Conservation (phyloP, 2,329 filamentous ascomycete genomes). For the Pyricularia pennisetigena region DNA sequence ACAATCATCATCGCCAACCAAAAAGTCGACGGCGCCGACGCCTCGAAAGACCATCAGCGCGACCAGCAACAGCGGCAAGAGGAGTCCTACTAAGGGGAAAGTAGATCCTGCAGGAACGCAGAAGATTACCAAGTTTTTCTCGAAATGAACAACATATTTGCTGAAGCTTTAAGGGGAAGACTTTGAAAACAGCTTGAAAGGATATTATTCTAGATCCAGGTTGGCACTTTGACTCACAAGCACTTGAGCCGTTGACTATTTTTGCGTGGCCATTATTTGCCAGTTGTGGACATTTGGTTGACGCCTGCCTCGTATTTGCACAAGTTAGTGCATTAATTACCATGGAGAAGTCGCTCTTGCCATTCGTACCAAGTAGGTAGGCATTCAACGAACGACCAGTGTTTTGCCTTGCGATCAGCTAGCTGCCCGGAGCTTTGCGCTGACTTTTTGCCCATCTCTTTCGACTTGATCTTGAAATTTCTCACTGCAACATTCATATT, state of each 20-base stretch:
- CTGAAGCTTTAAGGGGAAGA: not conserved
- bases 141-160: not conserved
- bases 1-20: constrained; percentile 7
- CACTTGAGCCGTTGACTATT: not conserved
- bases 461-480: not conserved
- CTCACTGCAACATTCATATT: not conserved
- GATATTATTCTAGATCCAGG: not conserved
- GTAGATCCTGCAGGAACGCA: constrained; percentile 21
- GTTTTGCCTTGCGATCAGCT: not conserved
- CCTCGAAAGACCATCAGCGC: constrained; percentile 24
- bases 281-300: not conserved
- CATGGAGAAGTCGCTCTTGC: not conserved
- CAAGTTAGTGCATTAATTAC: too few relatives aligned
- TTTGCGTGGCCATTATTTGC: not conserved
- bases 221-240: not conserved
- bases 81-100: constrained; percentile 19
- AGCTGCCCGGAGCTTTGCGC: not conserved
- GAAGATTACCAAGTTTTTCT: constrained; percentile 38
- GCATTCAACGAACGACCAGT: too few relatives aligned
- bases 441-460: not conserved
- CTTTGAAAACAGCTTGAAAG: too few relatives aligned
- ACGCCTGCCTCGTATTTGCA: not conserved
- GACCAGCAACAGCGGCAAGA: constrained; percentile 27
- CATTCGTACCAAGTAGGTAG: not conserved
- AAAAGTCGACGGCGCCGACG: constrained; percentile 11